Evolutionary conservation across 2,329 filamentous ascomycete genomes (phyloP).

Genomic region (Venturia carpophila): DNA sequence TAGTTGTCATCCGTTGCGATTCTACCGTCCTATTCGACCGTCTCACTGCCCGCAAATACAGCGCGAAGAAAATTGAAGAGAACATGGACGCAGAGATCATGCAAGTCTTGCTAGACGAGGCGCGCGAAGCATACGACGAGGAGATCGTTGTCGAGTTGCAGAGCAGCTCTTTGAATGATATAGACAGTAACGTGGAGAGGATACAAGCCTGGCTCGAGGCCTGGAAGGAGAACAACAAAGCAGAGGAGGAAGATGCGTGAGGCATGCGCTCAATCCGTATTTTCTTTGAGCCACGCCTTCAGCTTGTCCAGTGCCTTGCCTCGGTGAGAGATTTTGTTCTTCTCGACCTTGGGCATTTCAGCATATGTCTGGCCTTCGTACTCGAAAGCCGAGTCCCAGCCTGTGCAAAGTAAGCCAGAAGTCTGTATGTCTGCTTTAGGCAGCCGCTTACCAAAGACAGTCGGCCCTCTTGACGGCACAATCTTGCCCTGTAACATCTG

Average conservation of each 20-base stretch:
- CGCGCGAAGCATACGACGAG: constrained; percentile 74
- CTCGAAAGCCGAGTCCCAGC: constrained; percentile 96
- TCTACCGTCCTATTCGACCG: constrained; percentile 78
- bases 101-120: constrained; percentile 87
- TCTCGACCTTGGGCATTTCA: constrained; percentile 82
- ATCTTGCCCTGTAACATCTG: constrained; percentile 56
- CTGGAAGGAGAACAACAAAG: constrained; percentile 65
- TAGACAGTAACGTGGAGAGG: constrained; percentile 80
- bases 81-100: constrained; percentile 98
- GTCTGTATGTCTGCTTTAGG: background rate
- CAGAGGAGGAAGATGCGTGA: constrained; percentile 24
- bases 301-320: constrained; percentile 81
- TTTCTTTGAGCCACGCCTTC: constrained; percentile 64
- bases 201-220: constrained; percentile 73
- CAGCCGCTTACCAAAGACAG: constrained; percentile 64
- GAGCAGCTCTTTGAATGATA: constrained; percentile 74
- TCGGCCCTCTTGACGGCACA: constrained; percentile 71
- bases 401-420: constrained; percentile 39
- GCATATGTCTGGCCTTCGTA: constrained; percentile 87
- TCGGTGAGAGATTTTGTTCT: constrained; percentile 91
- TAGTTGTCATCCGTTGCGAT: constrained; percentile 80
- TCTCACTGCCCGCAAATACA: constrained; percentile 68
- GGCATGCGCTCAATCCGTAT: constrained; percentile 20
- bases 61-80: constrained; percentile 82
- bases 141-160: constrained; percentile 82